Conservation (phyloP, 2,329 filamentous ascomycete species). For the Fonsecaea monophora region DNA sequence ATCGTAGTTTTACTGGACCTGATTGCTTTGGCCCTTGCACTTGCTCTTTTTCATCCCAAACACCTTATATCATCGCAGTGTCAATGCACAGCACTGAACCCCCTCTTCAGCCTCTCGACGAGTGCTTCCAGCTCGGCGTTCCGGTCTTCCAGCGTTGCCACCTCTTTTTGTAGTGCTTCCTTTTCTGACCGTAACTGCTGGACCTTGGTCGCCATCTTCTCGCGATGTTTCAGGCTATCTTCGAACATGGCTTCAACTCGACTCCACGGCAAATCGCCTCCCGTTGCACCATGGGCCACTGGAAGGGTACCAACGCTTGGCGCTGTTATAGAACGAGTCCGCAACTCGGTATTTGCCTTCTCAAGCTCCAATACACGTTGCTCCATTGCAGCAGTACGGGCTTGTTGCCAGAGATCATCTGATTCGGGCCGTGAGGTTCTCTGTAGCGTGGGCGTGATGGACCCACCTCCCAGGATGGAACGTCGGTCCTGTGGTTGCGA, state of each 20-base stretch:
- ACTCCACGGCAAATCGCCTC: conserved; percentile 39
- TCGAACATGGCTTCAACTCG: conserved; percentile 50
- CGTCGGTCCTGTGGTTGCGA: conserved; percentile 9
- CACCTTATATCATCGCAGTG: not conserved
- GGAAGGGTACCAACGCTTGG: not conserved
- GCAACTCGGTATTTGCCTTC: conserved; percentile 48
- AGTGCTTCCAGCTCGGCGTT: conserved; percentile 50
- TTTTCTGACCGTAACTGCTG: conserved; percentile 51
- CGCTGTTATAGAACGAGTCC: conserved; percentile 37
- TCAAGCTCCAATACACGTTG: conserved; percentile 53
- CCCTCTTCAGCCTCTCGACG: conserved; percentile 53
- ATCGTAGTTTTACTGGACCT: not conserved
- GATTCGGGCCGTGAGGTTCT: conserved; percentile 44
- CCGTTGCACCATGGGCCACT: not conserved
- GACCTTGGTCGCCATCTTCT: conserved; percentile 47
- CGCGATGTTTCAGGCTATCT: conserved; percentile 49
- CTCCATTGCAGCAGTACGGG: conserved; percentile 52
- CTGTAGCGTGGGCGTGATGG: conserved; percentile 28
- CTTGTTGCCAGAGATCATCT: conserved; percentile 50
- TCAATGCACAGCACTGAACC: conserved; percentile 34
- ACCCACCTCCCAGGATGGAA: conserved; percentile 37
- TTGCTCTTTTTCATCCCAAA: conserved; percentile 1
- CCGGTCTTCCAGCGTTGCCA: conserved; percentile 50
- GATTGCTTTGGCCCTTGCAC: not conserved
- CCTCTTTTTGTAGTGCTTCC: conserved; percentile 48